These are phyloP conservation scores for Aspergillus cejpii DNA, from an alignment of 2,329 filamentous ascomycete species.

Conservation along the genomic window DNA sequence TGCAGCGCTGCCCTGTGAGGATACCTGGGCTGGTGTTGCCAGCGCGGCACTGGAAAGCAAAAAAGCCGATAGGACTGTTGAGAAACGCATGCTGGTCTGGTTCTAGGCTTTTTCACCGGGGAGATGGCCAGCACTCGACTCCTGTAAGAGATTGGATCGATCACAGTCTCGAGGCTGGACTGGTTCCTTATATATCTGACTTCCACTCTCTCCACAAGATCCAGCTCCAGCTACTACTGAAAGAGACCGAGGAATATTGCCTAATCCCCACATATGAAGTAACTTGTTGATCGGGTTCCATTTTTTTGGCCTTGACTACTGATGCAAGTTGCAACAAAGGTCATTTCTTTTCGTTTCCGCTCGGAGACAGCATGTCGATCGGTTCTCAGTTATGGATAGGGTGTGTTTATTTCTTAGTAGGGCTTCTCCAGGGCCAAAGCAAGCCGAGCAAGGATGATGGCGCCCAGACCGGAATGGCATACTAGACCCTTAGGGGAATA, in stretches of 20 bases:
- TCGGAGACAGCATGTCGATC: conserved; percentile 9
- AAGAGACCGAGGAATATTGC: conserved; percentile 11
- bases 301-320: conserved; percentile 6
- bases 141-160: conserved; percentile 5
- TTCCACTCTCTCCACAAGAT: conserved; percentile 7
- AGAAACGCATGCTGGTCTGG: conserved; percentile 21
- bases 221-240: conserved; percentile 3
- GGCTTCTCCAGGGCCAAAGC: too few species aligned
- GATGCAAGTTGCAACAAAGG: conserved; percentile 10
- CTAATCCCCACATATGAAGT: conserved; percentile 18
- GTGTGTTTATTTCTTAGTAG: not conserved
- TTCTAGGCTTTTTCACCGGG: conserved; percentile 11
- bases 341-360: conserved; percentile 11
- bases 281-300: conserved; percentile 3
- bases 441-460: not conserved
- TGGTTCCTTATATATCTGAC: conserved; percentile 15
- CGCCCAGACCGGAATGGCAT: conserved; percentile 3
- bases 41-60: conserved; percentile 20
- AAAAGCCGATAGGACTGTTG: conserved; percentile 15
- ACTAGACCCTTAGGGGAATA: conserved; percentile 3
- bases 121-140: conserved; percentile 14
- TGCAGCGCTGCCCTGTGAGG: conserved; percentile 11
- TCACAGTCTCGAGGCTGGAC: conserved; percentile 6
- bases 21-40: conserved; percentile 17
- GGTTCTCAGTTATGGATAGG: too few species aligned